A percentile compares a stretch with the other conserved stretches of the same genome.
These are phyloP conservation scores for Yarrowia galli DNA, from an alignment of 1,139 yeast species.

Conservation along the genomic window DNA sequence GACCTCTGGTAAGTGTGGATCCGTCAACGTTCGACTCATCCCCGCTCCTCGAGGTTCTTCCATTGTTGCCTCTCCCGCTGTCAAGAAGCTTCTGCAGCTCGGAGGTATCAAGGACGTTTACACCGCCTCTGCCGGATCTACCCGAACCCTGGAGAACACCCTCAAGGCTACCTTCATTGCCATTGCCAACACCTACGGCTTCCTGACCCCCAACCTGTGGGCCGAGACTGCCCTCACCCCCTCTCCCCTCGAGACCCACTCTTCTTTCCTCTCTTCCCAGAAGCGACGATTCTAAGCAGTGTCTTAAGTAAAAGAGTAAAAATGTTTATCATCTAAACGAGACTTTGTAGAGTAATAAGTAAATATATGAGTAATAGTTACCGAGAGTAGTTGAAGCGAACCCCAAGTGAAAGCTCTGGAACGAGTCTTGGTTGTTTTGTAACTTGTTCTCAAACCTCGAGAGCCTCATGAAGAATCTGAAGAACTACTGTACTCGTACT, in stretches of 20 bases:
- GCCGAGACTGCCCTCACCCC: constrained; percentile 79
- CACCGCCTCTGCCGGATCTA: constrained; percentile 98
- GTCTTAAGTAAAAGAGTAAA: constrained; percentile 27
- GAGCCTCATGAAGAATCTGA: too few relatives aligned
- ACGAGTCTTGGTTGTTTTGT: too few relatives aligned
- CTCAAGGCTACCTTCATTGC: constrained; percentile 99
- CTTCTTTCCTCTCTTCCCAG: constrained; percentile 43
- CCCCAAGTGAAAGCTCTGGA: too few relatives aligned
- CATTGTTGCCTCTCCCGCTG: constrained; percentile 99
- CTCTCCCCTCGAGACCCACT: constrained; percentile 92
- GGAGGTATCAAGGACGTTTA: constrained; percentile 99
- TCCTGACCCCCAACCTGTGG: constrained; percentile 99
- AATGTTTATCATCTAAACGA: background rate
- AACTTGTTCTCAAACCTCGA: too few relatives aligned
- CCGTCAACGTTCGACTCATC: constrained; percentile 96
- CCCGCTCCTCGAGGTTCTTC: constrained; percentile 99
- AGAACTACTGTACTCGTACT: too few relatives aligned
- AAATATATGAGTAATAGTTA: too few relatives aligned
- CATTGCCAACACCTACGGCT: constrained; percentile 99
- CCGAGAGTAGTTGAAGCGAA: too few relatives aligned
- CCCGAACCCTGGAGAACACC: constrained; percentile 99
- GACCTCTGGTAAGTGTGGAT: constrained; percentile 99
- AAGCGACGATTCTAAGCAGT: constrained; percentile 37
- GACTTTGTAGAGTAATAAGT: background rate
- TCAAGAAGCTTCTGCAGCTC: constrained; percentile 97